Conservation (phyloP, 495 filamentous ascomycete species). For the Xylaria acuta region DNA sequence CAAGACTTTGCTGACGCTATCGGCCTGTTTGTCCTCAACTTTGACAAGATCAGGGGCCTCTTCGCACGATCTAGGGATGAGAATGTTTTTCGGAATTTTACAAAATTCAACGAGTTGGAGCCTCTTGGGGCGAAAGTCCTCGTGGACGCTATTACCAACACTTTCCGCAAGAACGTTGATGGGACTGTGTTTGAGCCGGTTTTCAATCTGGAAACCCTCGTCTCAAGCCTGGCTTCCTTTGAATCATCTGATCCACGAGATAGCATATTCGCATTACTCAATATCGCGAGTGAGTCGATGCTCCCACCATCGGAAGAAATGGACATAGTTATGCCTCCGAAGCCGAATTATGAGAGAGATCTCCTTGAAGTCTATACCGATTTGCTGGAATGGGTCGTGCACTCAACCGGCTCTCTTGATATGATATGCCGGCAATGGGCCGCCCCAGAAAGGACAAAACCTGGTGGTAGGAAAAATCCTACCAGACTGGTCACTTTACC, state of each 20-base stretch:
- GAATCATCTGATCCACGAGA: conserved; percentile 34
- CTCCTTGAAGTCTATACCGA: conserved; percentile 28
- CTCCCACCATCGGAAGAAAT: no score
- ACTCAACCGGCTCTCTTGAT: conserved; percentile 27
- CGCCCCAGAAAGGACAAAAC: background rate
- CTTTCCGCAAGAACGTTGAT: conserved; percentile 22
- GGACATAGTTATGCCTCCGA: background rate
- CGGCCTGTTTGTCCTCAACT: conserved; percentile 15
- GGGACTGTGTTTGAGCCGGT: conserved; percentile 29
- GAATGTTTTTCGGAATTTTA: background rate
- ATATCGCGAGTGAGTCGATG: conserved; percentile 29
- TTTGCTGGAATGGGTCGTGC: conserved; percentile 28
- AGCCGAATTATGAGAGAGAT: conserved; percentile 28
- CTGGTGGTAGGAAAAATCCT: background rate
- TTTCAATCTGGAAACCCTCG: conserved; percentile 27
- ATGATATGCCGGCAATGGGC: conserved; percentile 34
- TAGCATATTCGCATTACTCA: conserved; percentile 32
- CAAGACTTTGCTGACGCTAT: conserved; percentile 31
- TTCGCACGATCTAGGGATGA: background rate
- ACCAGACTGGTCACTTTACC: conserved; percentile 8
- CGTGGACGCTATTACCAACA: conserved; percentile 27
- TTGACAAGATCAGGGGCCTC: conserved; percentile 1
- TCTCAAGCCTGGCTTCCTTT: conserved; percentile 30
- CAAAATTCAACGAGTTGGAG: conserved; percentile 28
- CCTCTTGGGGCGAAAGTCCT: conserved; percentile 38